Percentiles rank a stretch among this genome's conserved stretches.
These are phyloP conservation scores for Eucalyptus albens DNA, from an alignment of 345 rosid genomes.

Conservation along the genomic window DNA sequence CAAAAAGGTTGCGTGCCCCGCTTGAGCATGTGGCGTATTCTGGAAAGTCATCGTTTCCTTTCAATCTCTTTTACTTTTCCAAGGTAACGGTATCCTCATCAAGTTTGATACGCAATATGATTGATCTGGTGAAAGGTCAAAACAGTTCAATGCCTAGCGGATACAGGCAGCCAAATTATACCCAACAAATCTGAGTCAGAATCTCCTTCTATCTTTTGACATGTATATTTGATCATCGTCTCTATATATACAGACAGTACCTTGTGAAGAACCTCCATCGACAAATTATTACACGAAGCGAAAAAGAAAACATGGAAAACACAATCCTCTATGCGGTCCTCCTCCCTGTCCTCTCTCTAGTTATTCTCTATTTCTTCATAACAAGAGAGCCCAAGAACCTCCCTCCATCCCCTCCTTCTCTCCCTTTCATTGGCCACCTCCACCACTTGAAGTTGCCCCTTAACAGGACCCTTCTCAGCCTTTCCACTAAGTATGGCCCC, in stretches of 20 bases:
- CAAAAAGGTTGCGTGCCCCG: neutral
- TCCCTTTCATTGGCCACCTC: conserved; percentile 32
- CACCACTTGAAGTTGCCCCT: conserved; percentile 11
- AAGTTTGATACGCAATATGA: neutral
- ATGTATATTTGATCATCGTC: neutral
- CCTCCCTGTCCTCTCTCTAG: neutral
- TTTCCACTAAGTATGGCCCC: conserved; percentile 26
- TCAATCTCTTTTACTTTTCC: neutral
- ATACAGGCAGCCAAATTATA: neutral
- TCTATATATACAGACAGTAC: neutral
- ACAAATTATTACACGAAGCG: neutral
- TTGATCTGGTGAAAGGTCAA: neutral
- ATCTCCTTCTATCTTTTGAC: neutral
- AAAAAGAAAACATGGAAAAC: neutral
- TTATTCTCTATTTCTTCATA: neutral
- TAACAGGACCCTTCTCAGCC: neutral
- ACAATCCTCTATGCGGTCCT: neutral
- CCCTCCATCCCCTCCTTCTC: conserved; percentile 21
- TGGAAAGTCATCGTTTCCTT: neutral
- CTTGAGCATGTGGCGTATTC: neutral
- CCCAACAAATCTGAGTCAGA: neutral
- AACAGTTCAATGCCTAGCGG: neutral
- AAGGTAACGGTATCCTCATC: neutral
- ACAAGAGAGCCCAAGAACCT: neutral
- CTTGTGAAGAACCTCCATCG: neutral